Percentiles rank a stretch among this genome's conserved stretches.
phyloP scores from a whole-genome alignment of 2,329 filamentous ascomycete species.

The Coccinonectria pachysandricola region DNA sequence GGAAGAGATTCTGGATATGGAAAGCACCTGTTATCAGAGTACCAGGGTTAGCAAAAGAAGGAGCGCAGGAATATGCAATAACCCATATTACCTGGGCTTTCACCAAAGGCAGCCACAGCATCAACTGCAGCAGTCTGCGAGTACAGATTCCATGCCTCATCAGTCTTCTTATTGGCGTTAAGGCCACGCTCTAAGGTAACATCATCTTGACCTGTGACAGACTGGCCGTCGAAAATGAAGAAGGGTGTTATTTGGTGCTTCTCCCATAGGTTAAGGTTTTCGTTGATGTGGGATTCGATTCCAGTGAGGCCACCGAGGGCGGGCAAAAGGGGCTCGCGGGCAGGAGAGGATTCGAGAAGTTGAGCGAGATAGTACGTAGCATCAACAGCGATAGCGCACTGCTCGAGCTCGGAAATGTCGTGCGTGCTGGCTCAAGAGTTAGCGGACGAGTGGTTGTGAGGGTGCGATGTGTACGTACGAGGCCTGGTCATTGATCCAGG shows the following conservation, averaged over 20 bases:
- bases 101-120: constrained; percentile 77
- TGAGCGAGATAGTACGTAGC: constrained; percentile 80
- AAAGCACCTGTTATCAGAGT: constrained; percentile 56
- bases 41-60: no score
- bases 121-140: constrained; percentile 67
- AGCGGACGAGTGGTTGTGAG: constrained; percentile 8
- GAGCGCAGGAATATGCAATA: no score
- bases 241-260: constrained; percentile 62
- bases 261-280: constrained; percentile 64
- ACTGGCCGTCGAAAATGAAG: constrained; percentile 87
- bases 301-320: constrained; percentile 84
- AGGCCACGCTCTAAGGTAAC: constrained; percentile 53
- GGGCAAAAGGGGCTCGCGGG: constrained; percentile 77
- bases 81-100: constrained; percentile 64
- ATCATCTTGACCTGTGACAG: constrained; percentile 66
- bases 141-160: constrained; percentile 80
- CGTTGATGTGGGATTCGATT: constrained; percentile 63
- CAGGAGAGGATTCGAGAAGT: constrained; percentile 59
- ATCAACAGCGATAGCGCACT: constrained; percentile 72
- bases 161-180: constrained; percentile 58
- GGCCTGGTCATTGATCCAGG: constrained; percentile 30
- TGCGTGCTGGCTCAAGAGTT: constrained; percentile 35
- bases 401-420: constrained; percentile 60
- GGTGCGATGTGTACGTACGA: constrained; percentile 19
- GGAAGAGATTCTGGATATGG: constrained; percentile 61